Base-by-base conservation (phyloP, 371 early-diverging fungal species). In the Gilbertella persicaria region DNA sequence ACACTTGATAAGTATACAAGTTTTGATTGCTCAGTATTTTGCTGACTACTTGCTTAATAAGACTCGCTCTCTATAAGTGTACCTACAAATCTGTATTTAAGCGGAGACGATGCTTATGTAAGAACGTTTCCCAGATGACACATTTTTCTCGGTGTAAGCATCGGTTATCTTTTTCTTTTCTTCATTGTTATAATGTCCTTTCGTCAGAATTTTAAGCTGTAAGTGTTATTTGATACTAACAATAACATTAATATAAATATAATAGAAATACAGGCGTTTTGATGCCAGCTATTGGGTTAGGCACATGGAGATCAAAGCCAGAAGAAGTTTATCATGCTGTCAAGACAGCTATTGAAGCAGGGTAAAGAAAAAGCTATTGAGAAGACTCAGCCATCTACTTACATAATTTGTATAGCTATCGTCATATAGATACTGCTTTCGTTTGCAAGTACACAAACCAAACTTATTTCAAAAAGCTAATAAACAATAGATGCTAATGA, bases 241-340 rank as follows among this genome's bases (percentile, higher is more conserved):
- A 14, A 28, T 26, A 36, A 24, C 8, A 7, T 16, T 20, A 26
- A 4, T 16, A n/a, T 24, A n/a, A n/a, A 2, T 37, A 17, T 10
- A 36, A 21, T 55, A 62, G 63, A 9, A 69, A 69, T 23, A 69
- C 58, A 13, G 70, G 71, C 13, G 49, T 50, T 12, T 19, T 35
- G 3, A 48, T 71, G 4, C 72, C 72, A 28, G 58, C 64, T 25
- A 40, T 71, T 8, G 70, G 70, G 33, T 59, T 66, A 33, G 68
- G 74, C 39, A 76, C 75, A 21, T 74, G 77, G 73, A 60, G 64
- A 53, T 62, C 73, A 7, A 50, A 72, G 51, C 73, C 75, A 16
- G 54, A 66, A 19, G 60, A 67, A 29, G 67, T 78, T 6, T 60
- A 68, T 40, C 55, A 73, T 20, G 67, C 75, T 29, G 71, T 88